Evolutionary conservation across 148 eudicot species (phyloP), one percentile per base, ranked within the genome.

Genomic region (Nepenthes mirabilis): DNA sequence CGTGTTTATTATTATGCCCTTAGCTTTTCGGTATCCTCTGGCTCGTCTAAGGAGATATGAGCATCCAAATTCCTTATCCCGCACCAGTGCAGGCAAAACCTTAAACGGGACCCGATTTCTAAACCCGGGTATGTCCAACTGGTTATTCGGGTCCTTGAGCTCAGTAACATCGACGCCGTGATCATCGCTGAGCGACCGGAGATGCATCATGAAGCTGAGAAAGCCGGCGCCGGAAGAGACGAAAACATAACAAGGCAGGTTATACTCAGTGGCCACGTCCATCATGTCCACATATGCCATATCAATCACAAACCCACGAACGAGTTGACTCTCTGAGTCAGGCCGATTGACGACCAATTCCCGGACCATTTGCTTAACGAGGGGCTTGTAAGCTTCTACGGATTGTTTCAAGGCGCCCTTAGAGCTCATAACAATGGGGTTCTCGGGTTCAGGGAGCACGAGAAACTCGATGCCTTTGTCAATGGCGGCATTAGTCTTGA

Each of bases 111-210:
- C 61, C 5, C 6, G 59, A 4, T 59, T 66, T 1, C 8, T 59
- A 56, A 66, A 70, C 58, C 73, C 69, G 36, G 72, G 78, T 1
- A 70, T 5, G 9, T 47, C 55, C 5, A 63, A 1, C 56, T 56
- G 56, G 1, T 23, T 2, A 14, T 61, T 51, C 34, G 58, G 54
- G 12, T 62, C 12, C 11, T 6, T 2, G 5, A 65, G 36, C 40
- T 49, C 14, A 43, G 14, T 14, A 9, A 51, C 33, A 14, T 57
- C 55, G 2, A 61, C 43, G 2, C 74, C 70, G 0, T 58, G n/a
- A 23, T 70, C 55, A 11, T 69, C 70, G 2, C n/a, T 23, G 9
- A 65, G 10, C 0, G 65, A 37, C 9, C 68, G 65, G 3, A 57
- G 2, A 37, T 69, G 49, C 2, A 61, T 59, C 65, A 62, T 43